phyloP scores from a whole-genome alignment of 768 basidiomycete genomes.

The Paxillus ammoniavirescens region DNA sequence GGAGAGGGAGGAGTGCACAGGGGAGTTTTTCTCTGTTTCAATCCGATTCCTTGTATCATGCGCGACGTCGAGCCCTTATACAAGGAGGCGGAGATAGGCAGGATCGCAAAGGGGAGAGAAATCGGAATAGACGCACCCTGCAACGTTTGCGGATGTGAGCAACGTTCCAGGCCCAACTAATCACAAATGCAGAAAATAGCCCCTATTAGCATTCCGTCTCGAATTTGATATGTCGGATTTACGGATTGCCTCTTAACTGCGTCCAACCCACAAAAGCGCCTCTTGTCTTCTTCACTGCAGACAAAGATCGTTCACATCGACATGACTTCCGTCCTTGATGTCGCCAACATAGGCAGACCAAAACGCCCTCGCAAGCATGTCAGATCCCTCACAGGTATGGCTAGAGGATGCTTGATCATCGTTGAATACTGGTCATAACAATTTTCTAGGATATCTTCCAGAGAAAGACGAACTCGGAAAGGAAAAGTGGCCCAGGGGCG shows the following conservation, averaged over 20 bases:
- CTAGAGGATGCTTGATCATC: not conserved
- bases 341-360: slow-evolving; percentile 58
- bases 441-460: slow-evolving; percentile 66
- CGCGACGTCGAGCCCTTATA: too few relatives aligned
- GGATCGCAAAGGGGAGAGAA: not conserved
- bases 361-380: slow-evolving; percentile 60
- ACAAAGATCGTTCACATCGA: not conserved
- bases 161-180: not conserved
- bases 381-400: slow-evolving; percentile 61
- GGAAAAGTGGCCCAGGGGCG: slow-evolving; percentile 84
- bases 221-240: not conserved
- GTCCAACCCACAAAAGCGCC: not conserved
- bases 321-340: slow-evolving; percentile 69
- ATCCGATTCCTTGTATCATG: too few relatives aligned
- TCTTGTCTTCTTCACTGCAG: not conserved
- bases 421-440: not conserved
- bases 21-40: too few relatives aligned
- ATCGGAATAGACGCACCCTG: too few relatives aligned
- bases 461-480: slow-evolving; percentile 75
- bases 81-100: too few relatives aligned
- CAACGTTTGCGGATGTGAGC: not conserved
- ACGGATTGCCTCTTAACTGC: not conserved
- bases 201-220: not conserved
- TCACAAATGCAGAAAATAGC: not conserved
- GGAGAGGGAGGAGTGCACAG: too few relatives aligned